Base-by-base conservation (phyloP, 306 rosid genomes). In the Acacia confusa region DNA sequence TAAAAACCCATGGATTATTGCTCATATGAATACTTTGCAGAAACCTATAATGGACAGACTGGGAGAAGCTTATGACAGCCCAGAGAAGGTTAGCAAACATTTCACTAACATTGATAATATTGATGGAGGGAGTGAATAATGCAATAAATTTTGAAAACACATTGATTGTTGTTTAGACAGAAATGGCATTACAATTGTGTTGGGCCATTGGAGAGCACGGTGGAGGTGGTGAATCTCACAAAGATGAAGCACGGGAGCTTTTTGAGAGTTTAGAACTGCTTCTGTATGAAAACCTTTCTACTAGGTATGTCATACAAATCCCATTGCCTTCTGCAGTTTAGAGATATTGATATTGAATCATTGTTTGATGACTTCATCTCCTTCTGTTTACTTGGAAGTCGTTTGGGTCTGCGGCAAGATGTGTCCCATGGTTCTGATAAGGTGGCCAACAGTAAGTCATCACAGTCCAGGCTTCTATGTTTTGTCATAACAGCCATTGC, bases 121-220 rank as follows among this genome's bases (percentile, higher is more conserved):
- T 77, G 66, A 47, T 52, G 48, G 47, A 43, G 52, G 44, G 66
- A 74, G 69, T 19, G 53, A 80, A 70, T 19, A 43, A 30, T 71
- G 45, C 63, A 38, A 50, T 81, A 47, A 36, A 79, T 75, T 71
- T 72, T 76, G 61, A 88, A 47, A 70, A 72, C 66, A 66, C 64
- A 77, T 82, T 84, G 72, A 30, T 79, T 85, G 77, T 80, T 82
- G 53, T 71, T 50, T 85, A 95, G 98, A 88, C 92, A 83, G 98
- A 95, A 87, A 89, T 95, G 86, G 99, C 99, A 73, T 84, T 93
- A 80, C 98, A 93, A 79, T 73, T 95, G 86, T 93, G 99, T 84
- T 95, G 99, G 98, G 98, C 98, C 79, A 93, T 95, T 52, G 99
- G 99, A 82, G 99, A 95, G 96, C 90, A 95, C 68, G 96, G 96